Base-by-base conservation (phyloP, 2,329 filamentous ascomycete genomes). In the Diaporthe sp. region DNA sequence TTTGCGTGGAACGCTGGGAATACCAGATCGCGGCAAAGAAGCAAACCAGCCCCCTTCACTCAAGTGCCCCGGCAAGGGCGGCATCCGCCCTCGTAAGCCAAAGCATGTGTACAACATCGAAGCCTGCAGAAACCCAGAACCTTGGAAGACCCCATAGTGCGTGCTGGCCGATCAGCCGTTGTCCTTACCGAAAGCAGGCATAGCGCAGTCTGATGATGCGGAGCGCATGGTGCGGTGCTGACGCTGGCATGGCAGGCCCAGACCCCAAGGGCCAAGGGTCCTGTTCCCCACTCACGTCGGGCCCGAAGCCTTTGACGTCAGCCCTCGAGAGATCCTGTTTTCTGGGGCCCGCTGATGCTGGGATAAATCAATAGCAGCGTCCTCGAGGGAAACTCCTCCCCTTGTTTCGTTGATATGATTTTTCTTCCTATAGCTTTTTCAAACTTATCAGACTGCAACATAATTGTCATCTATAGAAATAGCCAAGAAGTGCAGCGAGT, bases 291-390 rank as follows among this genome's bases (percentile, higher is more conserved):
- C 35, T n/a, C n/a, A 44, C 66, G 39, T 50, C 61, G 47, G 42
- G 32, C 42, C 61, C 61, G 61, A 66, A 66, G 61, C 61, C 61
- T 66, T 66, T 75, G 73, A 75, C 73, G 73, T 42, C 5, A 10
- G n/a, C 2, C 4, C 30, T 22, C 22, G 12, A n/a, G n/a, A n/a
- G n/a, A n/a, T n/a, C n/a, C n/a, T n/a, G n/a, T n/a, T n/a, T n/a
- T n/a, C n/a, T n/a, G n/a, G n/a, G n/a, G n/a, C n/a, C n/a, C n/a
- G n/a, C n/a, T n/a, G n/a, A n/a, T n/a, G n/a, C n/a, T n/a, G n/a
- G n/a, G n/a, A n/a, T n/a, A n/a, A n/a, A n/a, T n/a, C n/a, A n/a
- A n/a, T n/a, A n/a, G n/a, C n/a, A n/a, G n/a, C n/a, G n/a, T n/a
- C n/a, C n/a, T n/a, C n/a, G n/a, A n/a, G n/a, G n/a, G n/a, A n/a